Evolutionary conservation across 2,329 filamentous ascomycete species (phyloP).

Genomic region (Hymenoscyphus repandus): DNA sequence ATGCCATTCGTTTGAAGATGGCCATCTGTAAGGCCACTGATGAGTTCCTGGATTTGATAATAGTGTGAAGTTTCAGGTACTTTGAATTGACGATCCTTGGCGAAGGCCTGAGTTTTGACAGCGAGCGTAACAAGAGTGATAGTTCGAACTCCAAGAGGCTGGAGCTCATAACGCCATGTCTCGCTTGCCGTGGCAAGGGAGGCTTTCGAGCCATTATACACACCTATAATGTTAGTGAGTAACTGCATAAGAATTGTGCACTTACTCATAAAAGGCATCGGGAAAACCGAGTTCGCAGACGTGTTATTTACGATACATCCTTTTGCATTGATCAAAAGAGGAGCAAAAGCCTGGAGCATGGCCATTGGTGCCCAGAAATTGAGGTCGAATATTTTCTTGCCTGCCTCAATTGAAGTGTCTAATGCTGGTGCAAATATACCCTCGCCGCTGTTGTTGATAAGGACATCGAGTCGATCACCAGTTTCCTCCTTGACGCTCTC

Average conservation of each 20-base stretch:
- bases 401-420: conserved; percentile 25
- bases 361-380: conserved; percentile 29
- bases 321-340: conserved; percentile 23
- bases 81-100: not conserved
- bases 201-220: conserved; percentile 17
- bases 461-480: conserved; percentile 36
- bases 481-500: conserved; percentile 20
- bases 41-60: conserved; percentile 3
- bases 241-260: not conserved
- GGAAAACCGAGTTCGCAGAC: conserved; percentile 5
- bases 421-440: conserved; percentile 29
- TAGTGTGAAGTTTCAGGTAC: conserved; percentile 16
- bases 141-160: conserved; percentile 12
- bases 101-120: conserved; percentile 12
- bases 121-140: conserved; percentile 13
- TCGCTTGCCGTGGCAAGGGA: conserved; percentile 8
- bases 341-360: conserved; percentile 26
- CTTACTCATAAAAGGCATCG: conserved; percentile 7
- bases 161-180: conserved; percentile 15
- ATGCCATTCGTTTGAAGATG: conserved; percentile 4
- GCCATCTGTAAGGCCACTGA: conserved; percentile 1
- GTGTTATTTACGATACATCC: conserved; percentile 28
- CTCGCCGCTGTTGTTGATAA: conserved; percentile 40
- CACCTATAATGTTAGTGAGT: conserved; percentile 12
- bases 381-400: conserved; percentile 26